phyloP scores from a whole-genome alignment of 176 grass and related monocot species.

The Zea mays region DNA sequence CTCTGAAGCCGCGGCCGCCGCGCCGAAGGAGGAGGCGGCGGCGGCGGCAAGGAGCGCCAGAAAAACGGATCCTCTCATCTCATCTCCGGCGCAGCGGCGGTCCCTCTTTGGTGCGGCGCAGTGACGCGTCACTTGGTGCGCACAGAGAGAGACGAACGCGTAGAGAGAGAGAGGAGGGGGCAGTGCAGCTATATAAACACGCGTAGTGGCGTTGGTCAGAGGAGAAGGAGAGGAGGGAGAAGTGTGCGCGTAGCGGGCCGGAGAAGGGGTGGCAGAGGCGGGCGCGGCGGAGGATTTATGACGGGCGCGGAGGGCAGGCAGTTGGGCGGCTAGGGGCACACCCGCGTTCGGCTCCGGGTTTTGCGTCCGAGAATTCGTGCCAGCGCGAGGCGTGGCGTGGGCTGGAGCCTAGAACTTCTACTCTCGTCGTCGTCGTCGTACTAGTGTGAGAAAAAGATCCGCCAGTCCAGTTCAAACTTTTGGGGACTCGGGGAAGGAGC shows the following conservation, averaged over 20 bases:
- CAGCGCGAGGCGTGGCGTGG: background rate
- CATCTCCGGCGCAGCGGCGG: constrained; percentile 36
- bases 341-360: constrained; percentile 46
- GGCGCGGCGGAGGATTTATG: constrained; percentile 24
- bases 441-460: background rate
- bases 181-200: constrained; percentile 39
- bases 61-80: constrained; percentile 37
- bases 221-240: background rate
- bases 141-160: background rate
- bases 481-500: no score
- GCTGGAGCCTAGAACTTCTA: background rate
- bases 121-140: background rate
- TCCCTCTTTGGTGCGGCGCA: background rate
- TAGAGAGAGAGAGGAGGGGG: background rate
- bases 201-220: background rate
- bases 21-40: constrained; percentile 12
- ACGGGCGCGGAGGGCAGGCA: background rate
- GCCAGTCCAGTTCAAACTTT: constrained; percentile 33
- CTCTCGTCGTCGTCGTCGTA: no score
- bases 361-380: constrained; percentile 9
- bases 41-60: constrained; percentile 7
- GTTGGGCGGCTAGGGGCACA: constrained; percentile 37
- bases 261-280: background rate
- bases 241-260: constrained; percentile 20
- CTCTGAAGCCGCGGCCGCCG: constrained; percentile 37